These are phyloP conservation scores for Endocarpon pusillum DNA, from an alignment of 495 filamentous ascomycete species.

Conservation along the genomic window DNA sequence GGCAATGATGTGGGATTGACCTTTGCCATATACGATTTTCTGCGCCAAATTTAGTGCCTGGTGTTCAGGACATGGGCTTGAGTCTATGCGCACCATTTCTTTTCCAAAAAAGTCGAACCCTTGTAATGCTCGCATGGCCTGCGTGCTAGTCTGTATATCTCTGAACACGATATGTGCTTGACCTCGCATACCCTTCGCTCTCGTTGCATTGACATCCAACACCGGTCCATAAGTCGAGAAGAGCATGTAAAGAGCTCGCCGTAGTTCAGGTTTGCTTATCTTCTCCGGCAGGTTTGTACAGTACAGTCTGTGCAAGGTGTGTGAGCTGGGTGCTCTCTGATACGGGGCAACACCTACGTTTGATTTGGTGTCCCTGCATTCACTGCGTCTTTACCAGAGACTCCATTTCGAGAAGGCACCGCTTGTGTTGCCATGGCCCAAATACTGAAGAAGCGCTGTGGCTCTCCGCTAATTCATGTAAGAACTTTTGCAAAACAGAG, in stretches of 20 bases:
- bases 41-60: constrained; percentile 15
- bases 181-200: constrained; percentile 78
- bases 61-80: background rate
- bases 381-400: constrained; percentile 17
- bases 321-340: constrained; percentile 10
- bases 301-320: constrained; percentile 48
- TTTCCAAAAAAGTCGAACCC: constrained; percentile 77
- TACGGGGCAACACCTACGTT: constrained; percentile 36
- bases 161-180: constrained; percentile 88
- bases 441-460: too few relatives aligned
- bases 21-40: constrained; percentile 80
- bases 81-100: constrained; percentile 44
- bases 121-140: constrained; percentile 76
- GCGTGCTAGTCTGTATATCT: constrained; percentile 71
- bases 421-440: constrained; percentile 24
- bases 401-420: constrained; percentile 20
- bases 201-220: constrained; percentile 82
- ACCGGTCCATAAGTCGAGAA: constrained; percentile 90
- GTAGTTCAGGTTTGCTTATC: constrained; percentile 68
- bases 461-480: too few relatives aligned
- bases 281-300: constrained; percentile 72
- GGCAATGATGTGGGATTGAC: constrained; percentile 66
- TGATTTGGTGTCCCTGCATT: constrained; percentile 41
- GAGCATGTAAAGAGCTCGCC: constrained; percentile 72
- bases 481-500: too few relatives aligned